Evolutionary conservation across 2,329 filamentous ascomycete species (phyloP), one percentile per base, ranked within the genome.

Genomic region (Xylaria hypoxylon): DNA sequence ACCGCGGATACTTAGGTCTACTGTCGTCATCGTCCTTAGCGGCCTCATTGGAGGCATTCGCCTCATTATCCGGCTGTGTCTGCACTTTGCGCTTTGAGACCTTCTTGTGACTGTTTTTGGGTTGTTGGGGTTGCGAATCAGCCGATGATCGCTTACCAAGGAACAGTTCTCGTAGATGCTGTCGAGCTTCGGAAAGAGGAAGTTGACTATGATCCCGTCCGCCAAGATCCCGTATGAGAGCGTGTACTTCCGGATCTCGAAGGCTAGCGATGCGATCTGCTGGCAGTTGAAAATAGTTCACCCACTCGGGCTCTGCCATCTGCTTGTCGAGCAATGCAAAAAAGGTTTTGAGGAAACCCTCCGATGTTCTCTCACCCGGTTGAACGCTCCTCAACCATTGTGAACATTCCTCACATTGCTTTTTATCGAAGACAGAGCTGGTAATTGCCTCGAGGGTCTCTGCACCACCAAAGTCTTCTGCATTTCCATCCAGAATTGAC

Each of bases 391-490:
- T 10, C 5, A 63, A 8, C 62, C 53, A 60, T 15, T 28, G 3
- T 33, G 53, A 59, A 47, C 59, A 59, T 2, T 33, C 7, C 1
- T 22, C 17, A 19, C 59, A 45, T 35, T 48, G 28, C 1, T 48
- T 11, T 15, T 44, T 22, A 5, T 38, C 40, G 22, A 69, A 67
- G 22, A 59, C 38, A 42, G 66, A 28, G 5, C 51, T 2, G 17
- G 42, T 62, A 2, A 69, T 31, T n/a, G 68, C 66, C 15, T 62
- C 6, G 1, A 69, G 58, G 13, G 48, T 62, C 2, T 70, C 68
- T 19, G 24, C 11, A 35, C 68, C 66, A 13, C 61, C 63, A 55
- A 68, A 65, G 6, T 17, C 26, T 22, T 65, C 61, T 22, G 44
- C n/a, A 6, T 63, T 48, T 17, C 4, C 10, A 10, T 62, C 44